Conservation (phyloP, 2,329 filamentous ascomycete genomes). For the Colletotrichum neosansevieriae region DNA sequence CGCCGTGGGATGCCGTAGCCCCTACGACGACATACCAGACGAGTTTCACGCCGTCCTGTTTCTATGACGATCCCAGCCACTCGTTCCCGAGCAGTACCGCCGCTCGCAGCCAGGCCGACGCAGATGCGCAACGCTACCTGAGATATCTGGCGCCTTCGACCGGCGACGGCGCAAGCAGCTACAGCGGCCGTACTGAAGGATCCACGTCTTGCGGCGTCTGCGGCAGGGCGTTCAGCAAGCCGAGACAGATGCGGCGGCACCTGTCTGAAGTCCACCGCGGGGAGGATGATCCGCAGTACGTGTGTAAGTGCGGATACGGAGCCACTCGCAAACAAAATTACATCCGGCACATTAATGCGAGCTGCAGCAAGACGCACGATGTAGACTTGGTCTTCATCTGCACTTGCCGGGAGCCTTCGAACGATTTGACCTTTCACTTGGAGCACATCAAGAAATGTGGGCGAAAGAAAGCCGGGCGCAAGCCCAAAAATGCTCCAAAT, state of each 20-base stretch:
- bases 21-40: not conserved
- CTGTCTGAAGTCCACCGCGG: not conserved
- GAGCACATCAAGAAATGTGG: not conserved
- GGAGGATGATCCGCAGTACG: not conserved
- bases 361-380: not conserved
- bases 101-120: not conserved
- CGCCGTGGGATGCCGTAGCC: not conserved
- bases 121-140: not conserved
- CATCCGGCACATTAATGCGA: not conserved
- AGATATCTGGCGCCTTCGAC: not conserved
- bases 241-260: constrained; percentile 2
- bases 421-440: not conserved
- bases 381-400: not conserved
- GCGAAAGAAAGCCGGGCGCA: not conserved
- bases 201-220: not conserved
- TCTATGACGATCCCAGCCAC: not conserved
- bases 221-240: not conserved
- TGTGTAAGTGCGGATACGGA: not conserved
- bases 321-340: not conserved
- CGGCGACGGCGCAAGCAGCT: not conserved
- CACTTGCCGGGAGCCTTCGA: not conserved
- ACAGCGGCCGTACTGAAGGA: not conserved
- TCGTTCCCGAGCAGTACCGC: not conserved
- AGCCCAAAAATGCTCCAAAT: not conserved
- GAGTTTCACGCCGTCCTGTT: no score